phyloP scores from a whole-genome alignment of 495 filamentous ascomycete genomes.

The Rhizodiscina lignyota region DNA sequence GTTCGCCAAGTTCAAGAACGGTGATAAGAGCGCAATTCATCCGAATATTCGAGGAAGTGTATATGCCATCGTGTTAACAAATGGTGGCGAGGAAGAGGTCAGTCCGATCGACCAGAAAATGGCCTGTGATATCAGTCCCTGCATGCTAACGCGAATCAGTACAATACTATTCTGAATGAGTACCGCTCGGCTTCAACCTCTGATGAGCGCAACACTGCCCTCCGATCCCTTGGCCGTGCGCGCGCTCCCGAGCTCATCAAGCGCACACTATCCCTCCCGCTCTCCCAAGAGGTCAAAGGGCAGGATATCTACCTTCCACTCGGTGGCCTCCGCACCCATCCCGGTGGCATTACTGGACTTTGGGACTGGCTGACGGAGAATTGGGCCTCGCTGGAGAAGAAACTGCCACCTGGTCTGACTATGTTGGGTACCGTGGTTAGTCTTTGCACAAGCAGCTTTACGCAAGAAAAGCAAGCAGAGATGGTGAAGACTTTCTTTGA shows the following conservation, averaged over 20 bases:
- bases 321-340: conserved; percentile 58
- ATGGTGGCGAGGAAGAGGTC: conserved; percentile 60
- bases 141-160: conserved; percentile 28
- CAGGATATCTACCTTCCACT: conserved; percentile 91
- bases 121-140: neutral
- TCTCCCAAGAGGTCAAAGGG: conserved; percentile 74
- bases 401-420: conserved; percentile 59
- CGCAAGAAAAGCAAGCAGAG: conserved; percentile 52
- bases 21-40: conserved; percentile 54
- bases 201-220: conserved; percentile 90
- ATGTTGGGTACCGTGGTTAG: conserved; percentile 79
- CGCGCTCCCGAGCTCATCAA: conserved; percentile 64
- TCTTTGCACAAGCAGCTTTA: conserved; percentile 72
- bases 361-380: conserved; percentile 74
- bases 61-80: conserved; percentile 52
- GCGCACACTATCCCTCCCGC: conserved; percentile 57
- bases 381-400: conserved; percentile 67
- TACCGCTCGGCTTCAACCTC: conserved; percentile 74
- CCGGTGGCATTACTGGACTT: conserved; percentile 61
- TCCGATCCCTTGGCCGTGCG: conserved; percentile 70
- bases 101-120: too few relatives aligned
- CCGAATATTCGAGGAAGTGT: conserved; percentile 56
- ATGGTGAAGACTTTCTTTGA: conserved; percentile 69
- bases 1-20: conserved; percentile 50
- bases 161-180: conserved; percentile 62